Evolutionary conservation across 495 filamentous ascomycete genomes (phyloP).

Genomic region (Bathelium albidoporum): DNA sequence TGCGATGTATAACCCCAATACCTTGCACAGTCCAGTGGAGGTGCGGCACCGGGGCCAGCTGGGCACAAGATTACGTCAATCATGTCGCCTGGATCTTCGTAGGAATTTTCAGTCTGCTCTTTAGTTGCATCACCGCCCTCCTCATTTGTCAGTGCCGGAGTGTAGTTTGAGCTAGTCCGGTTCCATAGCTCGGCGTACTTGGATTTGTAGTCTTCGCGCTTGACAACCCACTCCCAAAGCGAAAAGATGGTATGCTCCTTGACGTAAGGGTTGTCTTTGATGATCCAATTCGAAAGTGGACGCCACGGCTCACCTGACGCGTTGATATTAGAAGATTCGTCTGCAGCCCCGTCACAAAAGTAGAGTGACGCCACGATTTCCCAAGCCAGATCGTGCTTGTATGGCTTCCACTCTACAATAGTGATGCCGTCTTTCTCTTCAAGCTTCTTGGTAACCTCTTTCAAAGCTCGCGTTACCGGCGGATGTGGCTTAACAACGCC

Average conservation of each 20-base stretch:
- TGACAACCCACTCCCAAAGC: conserved; percentile 33
- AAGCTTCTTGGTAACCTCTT: conserved; percentile 45
- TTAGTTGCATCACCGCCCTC: neutral
- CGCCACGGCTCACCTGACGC: conserved; percentile 47
- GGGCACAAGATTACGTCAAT: conserved; percentile 62
- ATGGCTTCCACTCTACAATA: conserved; percentile 56
- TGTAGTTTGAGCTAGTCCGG: conserved; percentile 27
- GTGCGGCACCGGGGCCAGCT: conserved; percentile 47
- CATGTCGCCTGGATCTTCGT: conserved; percentile 5
- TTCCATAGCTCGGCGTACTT: conserved; percentile 55
- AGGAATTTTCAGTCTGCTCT: neutral
- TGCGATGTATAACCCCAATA: conserved; percentile 65
- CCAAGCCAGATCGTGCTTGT: conserved; percentile 37
- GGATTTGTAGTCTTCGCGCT: conserved; percentile 47
- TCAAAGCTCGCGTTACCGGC: conserved; percentile 51
- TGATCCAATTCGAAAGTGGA: conserved; percentile 41
- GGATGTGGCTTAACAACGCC: conserved; percentile 62
- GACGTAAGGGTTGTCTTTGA: conserved; percentile 40
- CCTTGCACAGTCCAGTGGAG: conserved; percentile 46
- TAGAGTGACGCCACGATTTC: conserved; percentile 43
- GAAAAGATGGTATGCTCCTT: conserved; percentile 35
- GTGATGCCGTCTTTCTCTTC: conserved; percentile 39
- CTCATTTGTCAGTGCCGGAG: neutral
- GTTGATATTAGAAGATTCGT: conserved; percentile 39
- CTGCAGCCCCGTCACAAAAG: conserved; percentile 47